These are phyloP conservation scores for Avena atlantica DNA, from an alignment of 176 grass and related monocot genomes.

Conservation along the genomic window DNA sequence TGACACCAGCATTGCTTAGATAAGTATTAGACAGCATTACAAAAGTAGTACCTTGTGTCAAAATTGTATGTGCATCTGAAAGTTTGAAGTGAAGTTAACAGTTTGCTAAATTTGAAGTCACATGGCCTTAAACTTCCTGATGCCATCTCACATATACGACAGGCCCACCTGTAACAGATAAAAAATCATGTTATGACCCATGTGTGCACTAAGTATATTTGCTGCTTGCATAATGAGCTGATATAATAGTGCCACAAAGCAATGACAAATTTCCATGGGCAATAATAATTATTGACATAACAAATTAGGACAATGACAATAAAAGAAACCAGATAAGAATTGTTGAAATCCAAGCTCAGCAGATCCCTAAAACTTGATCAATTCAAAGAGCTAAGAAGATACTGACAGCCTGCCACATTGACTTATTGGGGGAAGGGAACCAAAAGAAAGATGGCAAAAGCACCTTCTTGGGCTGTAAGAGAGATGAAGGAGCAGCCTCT, in stretches of 20 bases:
- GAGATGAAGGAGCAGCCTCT: constrained; percentile 85
- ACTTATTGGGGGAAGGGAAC: neutral
- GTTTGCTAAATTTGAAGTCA: constrained; percentile 80
- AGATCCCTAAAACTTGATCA: neutral
- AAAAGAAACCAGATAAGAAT: neutral
- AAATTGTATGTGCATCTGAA: constrained; percentile 96
- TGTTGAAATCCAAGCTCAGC: neutral
- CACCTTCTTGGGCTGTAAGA: constrained; percentile 95
- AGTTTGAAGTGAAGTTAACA: constrained; percentile 83
- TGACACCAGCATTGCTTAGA: constrained; percentile 6
- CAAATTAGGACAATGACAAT: neutral
- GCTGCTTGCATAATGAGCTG: neutral
- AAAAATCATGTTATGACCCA: constrained; percentile 23
- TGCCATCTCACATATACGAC: constrained; percentile 68
- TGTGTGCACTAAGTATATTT: neutral
- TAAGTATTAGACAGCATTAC: neutral
- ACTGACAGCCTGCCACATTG: neutral
- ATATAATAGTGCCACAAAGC: neutral
- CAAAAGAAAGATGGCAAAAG: constrained; percentile 32
- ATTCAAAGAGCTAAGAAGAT: constrained; percentile 5
- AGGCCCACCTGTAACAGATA: constrained; percentile 62
- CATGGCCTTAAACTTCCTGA: constrained; percentile 74
- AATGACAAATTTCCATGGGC: constrained; percentile 10
- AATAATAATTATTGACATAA: constrained; percentile 31
- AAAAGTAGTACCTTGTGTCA: constrained; percentile 68